phyloP scores from a whole-genome alignment of 306 rosid species.

The Boehmeria nivea region DNA sequence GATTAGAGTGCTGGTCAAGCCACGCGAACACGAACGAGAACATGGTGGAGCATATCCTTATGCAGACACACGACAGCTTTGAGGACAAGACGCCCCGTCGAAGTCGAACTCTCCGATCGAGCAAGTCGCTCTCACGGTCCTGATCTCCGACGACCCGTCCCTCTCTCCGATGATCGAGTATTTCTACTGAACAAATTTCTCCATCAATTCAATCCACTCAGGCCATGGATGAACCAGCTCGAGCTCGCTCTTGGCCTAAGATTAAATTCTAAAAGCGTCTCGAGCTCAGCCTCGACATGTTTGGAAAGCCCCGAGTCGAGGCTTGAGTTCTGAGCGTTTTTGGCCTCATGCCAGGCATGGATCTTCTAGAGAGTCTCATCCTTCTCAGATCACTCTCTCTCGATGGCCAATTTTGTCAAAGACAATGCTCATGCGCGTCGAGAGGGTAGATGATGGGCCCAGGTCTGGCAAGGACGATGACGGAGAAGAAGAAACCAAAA shows the following conservation, averaged over 20 bases:
- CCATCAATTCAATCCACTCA: slow-evolving; percentile 92
- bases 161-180: slow-evolving; percentile 71
- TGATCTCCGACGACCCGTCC: too few relatives aligned
- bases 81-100: too few relatives aligned
- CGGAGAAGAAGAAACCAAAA: slow-evolving; percentile 32
- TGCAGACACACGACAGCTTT: too few relatives aligned
- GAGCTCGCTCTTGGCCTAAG: slow-evolving; percentile 26
- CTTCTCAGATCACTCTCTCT: slow-evolving; percentile 70
- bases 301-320: slow-evolving; percentile 2
- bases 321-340: slow-evolving; percentile 15
- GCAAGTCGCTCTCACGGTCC: too few relatives aligned
- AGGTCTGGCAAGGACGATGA: slow-evolving; percentile 26
- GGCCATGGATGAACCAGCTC: slow-evolving; percentile 96
- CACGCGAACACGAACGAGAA: too few relatives aligned
- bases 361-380: slow-evolving; percentile 82
- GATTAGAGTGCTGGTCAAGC: too few relatives aligned
- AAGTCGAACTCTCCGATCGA: too few relatives aligned
- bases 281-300: slow-evolving; percentile 2
- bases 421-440: slow-evolving; percentile 81
- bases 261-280: slow-evolving; percentile 5
- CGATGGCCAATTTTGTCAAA: slow-evolving; percentile 93
- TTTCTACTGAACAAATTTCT: slow-evolving; percentile 80
- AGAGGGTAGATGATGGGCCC: slow-evolving; percentile 57
- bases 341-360: slow-evolving; percentile 79
- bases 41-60: too few relatives aligned